Evolutionary conservation across 1,284 basidiomycete species (phyloP), one percentile per base, ranked within the genome.

Genomic region (Ceratobasidium sp.): DNA sequence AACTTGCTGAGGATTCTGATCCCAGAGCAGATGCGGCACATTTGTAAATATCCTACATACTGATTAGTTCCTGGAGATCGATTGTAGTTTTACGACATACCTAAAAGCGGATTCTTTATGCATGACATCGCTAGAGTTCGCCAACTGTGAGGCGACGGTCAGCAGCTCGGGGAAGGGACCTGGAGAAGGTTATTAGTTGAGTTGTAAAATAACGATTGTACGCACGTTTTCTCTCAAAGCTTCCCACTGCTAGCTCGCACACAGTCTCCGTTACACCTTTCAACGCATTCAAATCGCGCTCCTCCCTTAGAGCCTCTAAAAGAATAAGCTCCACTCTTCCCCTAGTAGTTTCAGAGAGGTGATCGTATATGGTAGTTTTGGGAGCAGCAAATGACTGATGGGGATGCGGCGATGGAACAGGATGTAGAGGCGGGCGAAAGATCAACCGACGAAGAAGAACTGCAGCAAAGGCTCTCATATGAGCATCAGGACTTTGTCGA

Each of bases 111-210:
- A 88, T 81, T 91, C 90, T 77, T 90, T 86, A n/a, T 83, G 85
- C 82, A 77, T 84, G 80, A 80, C 83, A 68, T 87, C 87, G 2
- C 85, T 81, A 51, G 82, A 84, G 68, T 90, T 89, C 0, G 89
- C 87, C 79, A 81, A 26, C 84, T 87, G 82, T 93, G 94, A 0
- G 88, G 88, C 79, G 92, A 91, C 0, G 20, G 89, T 90, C 83
- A 94, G 93, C 1, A 95, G 86, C 1, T 91, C 90, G 82, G 93
- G 93, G 93, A 94, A 95, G 2, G 93, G 93, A 20, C 80, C 78
- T 80, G 55, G 44, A 39, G 42, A 12, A 26, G 20, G 44, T 44
- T 6, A 49, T 63, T 49, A 53, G 39, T 18, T 15, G 61, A 40
- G 23, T 9, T 23, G 1, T 20, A 9, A 49, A 33, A 18, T 39